A percentile compares a stretch with the other conserved stretches of the same genome.
Conservation (phyloP, 2,329 filamentous ascomycete genomes). For the Nigrospora sphaerica region DNA sequence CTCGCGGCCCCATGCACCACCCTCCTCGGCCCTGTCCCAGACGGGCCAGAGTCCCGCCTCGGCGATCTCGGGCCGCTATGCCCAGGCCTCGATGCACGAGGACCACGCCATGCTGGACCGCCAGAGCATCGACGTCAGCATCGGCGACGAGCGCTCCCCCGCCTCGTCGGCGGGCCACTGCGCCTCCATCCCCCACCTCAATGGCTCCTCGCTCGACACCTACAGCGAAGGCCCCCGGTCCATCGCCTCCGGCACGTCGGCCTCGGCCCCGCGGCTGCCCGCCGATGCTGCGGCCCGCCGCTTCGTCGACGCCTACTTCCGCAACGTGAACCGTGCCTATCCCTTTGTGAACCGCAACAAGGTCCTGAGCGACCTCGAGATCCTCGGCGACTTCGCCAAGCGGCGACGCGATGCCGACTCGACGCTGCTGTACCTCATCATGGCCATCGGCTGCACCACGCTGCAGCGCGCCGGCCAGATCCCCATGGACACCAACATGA, state of each 20-base stretch:
- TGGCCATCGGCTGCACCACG: slow-evolving; percentile 38
- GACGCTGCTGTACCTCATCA: slow-evolving; percentile 33
- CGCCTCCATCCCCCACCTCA: background rate
- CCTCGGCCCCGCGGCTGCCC: slow-evolving; percentile 7
- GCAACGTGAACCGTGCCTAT: slow-evolving; percentile 36
- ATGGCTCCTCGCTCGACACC: background rate
- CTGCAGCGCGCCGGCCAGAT: slow-evolving; percentile 34
- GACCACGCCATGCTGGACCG: slow-evolving; percentile 4
- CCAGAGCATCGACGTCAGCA: background rate
- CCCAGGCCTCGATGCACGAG: background rate
- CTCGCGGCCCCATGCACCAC: background rate
- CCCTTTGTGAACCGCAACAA: slow-evolving; percentile 33
- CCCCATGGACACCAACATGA: slow-evolving; percentile 20
- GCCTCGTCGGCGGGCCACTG: slow-evolving; percentile 1
- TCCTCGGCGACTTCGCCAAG: slow-evolving; percentile 13
- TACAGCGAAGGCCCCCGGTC: background rate
- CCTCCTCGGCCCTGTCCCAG: background rate
- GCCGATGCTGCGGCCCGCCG: slow-evolving; percentile 18
- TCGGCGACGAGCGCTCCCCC: slow-evolving; percentile 1
- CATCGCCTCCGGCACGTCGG: background rate
- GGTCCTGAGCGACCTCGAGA: slow-evolving; percentile 26
- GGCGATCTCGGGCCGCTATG: background rate
- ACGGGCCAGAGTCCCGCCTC: slow-evolving; percentile 4
- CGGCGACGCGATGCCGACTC: slow-evolving; percentile 20
- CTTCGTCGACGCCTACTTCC: slow-evolving; percentile 37